Conservation (phyloP, 1,284 basidiomycete genomes). For the Heterobasidion parviporum region DNA sequence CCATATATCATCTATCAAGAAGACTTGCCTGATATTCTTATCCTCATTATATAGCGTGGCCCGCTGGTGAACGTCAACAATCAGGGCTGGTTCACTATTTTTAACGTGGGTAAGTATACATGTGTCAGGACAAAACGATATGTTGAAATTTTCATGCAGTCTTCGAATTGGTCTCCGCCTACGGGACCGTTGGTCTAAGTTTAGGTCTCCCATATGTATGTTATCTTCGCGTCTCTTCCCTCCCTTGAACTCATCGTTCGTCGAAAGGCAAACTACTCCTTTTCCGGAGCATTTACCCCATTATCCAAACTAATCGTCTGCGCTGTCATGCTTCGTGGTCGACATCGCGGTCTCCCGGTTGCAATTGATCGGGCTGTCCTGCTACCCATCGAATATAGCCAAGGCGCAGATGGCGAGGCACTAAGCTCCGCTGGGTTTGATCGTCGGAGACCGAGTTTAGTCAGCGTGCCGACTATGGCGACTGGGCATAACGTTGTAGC, state of each 20-base stretch:
- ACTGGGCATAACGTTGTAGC: neutral
- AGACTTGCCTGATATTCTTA: neutral
- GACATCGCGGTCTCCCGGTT: constrained; percentile 83
- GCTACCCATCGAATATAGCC: constrained; percentile 48
- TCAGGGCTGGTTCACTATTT: constrained; percentile 58
- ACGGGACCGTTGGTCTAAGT: constrained; percentile 86
- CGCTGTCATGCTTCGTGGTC: constrained; percentile 86
- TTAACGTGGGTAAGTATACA: constrained; percentile 26
- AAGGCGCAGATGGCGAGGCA: neutral
- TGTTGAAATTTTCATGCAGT: constrained; percentile 30
- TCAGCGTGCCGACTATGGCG: neutral
- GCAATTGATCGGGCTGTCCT: constrained; percentile 86
- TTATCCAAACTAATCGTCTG: constrained; percentile 85
- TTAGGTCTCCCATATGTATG: constrained; percentile 58
- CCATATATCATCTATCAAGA: neutral
- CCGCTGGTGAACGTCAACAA: constrained; percentile 35
- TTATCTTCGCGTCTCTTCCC: neutral
- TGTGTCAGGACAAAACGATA: neutral
- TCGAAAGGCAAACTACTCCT: constrained; percentile 63
- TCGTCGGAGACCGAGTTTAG: neutral
- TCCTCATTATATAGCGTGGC: constrained; percentile 33
- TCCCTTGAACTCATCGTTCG: neutral
- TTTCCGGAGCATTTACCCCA: constrained; percentile 71
- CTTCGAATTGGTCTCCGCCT: constrained; percentile 87
- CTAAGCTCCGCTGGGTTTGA: neutral